A percentile compares a stretch with the other conserved stretches of the same genome.
Conservation (phyloP, 495 filamentous ascomycete genomes). For the Letharia columbiana region DNA sequence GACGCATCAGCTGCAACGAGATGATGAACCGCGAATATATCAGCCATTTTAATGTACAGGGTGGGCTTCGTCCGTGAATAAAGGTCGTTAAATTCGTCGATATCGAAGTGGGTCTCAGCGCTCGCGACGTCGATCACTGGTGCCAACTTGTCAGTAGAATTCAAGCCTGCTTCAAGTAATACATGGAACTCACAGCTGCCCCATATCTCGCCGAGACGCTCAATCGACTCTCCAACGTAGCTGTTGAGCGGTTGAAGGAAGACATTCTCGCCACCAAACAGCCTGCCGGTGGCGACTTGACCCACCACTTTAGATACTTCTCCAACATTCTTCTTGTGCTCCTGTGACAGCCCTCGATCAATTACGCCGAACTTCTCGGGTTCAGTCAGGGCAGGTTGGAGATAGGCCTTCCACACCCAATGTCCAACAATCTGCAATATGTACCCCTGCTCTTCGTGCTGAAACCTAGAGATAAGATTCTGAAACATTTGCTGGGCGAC, state of each 20-base stretch:
- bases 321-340: constrained; percentile 85
- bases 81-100: constrained; percentile 96
- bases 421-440: constrained; percentile 77
- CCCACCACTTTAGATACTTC: constrained; percentile 87
- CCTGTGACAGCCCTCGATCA: constrained; percentile 75
- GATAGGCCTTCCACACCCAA: constrained; percentile 90
- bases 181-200: constrained; percentile 42
- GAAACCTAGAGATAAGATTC: constrained; percentile 62
- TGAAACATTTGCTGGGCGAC: constrained; percentile 82
- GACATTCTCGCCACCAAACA: constrained; percentile 89
- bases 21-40: constrained; percentile 93
- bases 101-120: constrained; percentile 87
- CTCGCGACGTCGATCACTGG: constrained; percentile 74
- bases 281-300: constrained; percentile 73
- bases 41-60: constrained; percentile 95
- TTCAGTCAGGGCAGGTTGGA: constrained; percentile 76
- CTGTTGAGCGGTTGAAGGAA: constrained; percentile 91
- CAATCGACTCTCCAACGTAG: constrained; percentile 78
- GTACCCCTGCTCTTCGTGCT: constrained; percentile 65
- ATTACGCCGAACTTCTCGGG: constrained; percentile 87
- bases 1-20: constrained; percentile 73
- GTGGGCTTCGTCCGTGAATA: constrained; percentile 94
- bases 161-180: background rate
- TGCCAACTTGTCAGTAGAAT: constrained; percentile 25
- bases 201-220: constrained; percentile 71